These are phyloP conservation scores for Monilinia vaccinii-corymbosi DNA, from an alignment of 2,329 filamentous ascomycete species.

Conservation along the genomic window DNA sequence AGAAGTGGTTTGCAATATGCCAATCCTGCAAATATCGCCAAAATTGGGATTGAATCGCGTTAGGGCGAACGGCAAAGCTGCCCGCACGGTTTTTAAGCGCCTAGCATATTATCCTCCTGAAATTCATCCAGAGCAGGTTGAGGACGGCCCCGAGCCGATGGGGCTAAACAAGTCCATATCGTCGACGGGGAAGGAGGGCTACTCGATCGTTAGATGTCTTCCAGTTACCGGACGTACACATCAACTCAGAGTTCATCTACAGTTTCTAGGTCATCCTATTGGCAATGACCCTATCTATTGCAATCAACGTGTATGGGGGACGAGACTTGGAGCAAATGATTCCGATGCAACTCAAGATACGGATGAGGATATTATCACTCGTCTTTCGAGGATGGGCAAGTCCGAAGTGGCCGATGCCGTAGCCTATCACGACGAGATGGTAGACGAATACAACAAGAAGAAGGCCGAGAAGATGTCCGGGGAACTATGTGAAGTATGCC, in stretches of 20 bases:
- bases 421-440: slow-evolving; percentile 89
- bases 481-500: slow-evolving; percentile 68
- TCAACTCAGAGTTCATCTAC: slow-evolving; percentile 88
- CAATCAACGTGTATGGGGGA: slow-evolving; percentile 85
- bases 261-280: slow-evolving; percentile 90
- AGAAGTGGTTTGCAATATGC: slow-evolving; percentile 85
- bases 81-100: slow-evolving; percentile 83
- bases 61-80: slow-evolving; percentile 84
- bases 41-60: slow-evolving; percentile 92
- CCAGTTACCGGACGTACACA: slow-evolving; percentile 92
- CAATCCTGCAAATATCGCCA: slow-evolving; percentile 87
- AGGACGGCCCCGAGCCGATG: background rate
- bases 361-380: slow-evolving; percentile 83
- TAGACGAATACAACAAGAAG: slow-evolving; percentile 79
- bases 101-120: slow-evolving; percentile 77
- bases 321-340: slow-evolving; percentile 60
- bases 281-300: slow-evolving; percentile 97
- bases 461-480: slow-evolving; percentile 94
- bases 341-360: slow-evolving; percentile 58
- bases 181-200: slow-evolving; percentile 58
- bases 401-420: slow-evolving; percentile 84
- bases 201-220: slow-evolving; percentile 89
- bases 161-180: slow-evolving; percentile 24
- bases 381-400: slow-evolving; percentile 86
- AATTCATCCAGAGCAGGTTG: slow-evolving; percentile 14